phyloP scores from a whole-genome alignment of 352 stramenopile genomes.

The Phytophthora pseudosyringae region DNA sequence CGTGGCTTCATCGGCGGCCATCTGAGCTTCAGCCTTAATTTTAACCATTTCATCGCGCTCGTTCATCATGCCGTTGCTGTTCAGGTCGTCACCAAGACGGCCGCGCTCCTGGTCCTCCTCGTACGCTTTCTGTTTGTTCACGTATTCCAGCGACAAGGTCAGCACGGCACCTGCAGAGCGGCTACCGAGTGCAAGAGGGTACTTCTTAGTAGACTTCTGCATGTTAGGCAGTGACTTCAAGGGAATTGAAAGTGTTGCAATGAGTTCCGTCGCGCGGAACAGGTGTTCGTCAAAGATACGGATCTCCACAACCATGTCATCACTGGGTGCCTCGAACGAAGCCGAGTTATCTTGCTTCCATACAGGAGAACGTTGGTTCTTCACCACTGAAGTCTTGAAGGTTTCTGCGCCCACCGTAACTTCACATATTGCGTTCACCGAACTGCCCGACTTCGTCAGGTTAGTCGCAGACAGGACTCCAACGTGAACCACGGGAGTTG shows the following conservation, averaged over 20 bases:
- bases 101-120: conserved; percentile 74
- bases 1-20: conserved; percentile 82
- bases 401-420: conserved; percentile 82
- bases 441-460: conserved; percentile 72
- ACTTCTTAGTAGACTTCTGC: conserved; percentile 85
- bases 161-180: conserved; percentile 77
- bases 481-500: conserved; percentile 80
- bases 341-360: conserved; percentile 88
- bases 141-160: conserved; percentile 83
- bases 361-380: conserved; percentile 82
- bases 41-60: conserved; percentile 86
- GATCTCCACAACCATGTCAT: conserved; percentile 87
- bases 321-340: conserved; percentile 76
- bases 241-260: conserved; percentile 80
- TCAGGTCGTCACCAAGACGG: conserved; percentile 64
- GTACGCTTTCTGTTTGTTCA: conserved; percentile 85
- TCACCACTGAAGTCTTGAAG: conserved; percentile 86
- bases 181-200: conserved; percentile 80
- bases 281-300: conserved; percentile 86
- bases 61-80: conserved; percentile 69
- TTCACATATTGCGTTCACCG: conserved; percentile 84
- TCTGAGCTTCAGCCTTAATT: conserved; percentile 82
- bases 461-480: conserved; percentile 85
- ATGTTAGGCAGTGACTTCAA: conserved; percentile 86
- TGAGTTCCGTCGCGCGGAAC: conserved; percentile 75